Evolutionary conservation across 2,329 filamentous ascomycete genomes (phyloP).

Genomic region (Dothiorella sarmentorum): DNA sequence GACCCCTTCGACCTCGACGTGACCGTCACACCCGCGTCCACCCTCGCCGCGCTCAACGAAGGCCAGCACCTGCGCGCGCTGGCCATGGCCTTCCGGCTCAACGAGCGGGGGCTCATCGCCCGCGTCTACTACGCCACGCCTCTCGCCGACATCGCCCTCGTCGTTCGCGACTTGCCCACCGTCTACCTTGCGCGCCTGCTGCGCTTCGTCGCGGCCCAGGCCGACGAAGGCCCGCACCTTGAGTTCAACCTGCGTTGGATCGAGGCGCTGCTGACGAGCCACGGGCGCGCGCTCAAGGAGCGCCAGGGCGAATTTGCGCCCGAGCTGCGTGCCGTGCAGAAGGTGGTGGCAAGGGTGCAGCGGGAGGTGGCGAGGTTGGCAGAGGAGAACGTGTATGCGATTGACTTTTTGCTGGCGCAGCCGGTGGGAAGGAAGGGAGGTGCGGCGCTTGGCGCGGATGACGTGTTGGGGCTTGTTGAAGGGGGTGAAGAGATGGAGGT

Average conservation of each 20-base stretch:
- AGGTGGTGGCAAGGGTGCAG: conserved; percentile 75
- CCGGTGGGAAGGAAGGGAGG: conserved; percentile 33
- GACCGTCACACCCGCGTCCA: conserved; percentile 78
- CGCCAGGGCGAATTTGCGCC: conserved; percentile 76
- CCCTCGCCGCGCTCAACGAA: conserved; percentile 65
- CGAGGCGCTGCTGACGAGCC: conserved; percentile 72
- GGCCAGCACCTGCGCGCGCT: conserved; percentile 86
- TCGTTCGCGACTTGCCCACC: conserved; percentile 73
- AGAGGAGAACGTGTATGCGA: conserved; percentile 84
- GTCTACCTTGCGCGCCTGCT: conserved; percentile 85
- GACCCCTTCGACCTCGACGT: conserved; percentile 96
- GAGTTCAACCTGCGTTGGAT: conserved; percentile 96
- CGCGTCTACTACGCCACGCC: conserved; percentile 84
- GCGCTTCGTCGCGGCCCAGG: conserved; percentile 81
- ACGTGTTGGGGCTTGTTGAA: not conserved
- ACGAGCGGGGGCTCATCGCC: conserved; percentile 76
- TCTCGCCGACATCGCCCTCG: conserved; percentile 67
- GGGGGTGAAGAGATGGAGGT: conserved; percentile 7
- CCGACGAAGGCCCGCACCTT: conserved; percentile 86
- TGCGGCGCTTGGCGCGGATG: not conserved
- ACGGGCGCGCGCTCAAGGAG: conserved; percentile 81
- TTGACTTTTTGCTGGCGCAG: conserved; percentile 72
- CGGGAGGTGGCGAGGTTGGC: conserved; percentile 78
- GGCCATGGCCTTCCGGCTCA: conserved; percentile 95
- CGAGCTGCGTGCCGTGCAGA: conserved; percentile 77